Conservation (phyloP, 2,329 filamentous ascomycete species). For the Apiospora pterosperma region DNA sequence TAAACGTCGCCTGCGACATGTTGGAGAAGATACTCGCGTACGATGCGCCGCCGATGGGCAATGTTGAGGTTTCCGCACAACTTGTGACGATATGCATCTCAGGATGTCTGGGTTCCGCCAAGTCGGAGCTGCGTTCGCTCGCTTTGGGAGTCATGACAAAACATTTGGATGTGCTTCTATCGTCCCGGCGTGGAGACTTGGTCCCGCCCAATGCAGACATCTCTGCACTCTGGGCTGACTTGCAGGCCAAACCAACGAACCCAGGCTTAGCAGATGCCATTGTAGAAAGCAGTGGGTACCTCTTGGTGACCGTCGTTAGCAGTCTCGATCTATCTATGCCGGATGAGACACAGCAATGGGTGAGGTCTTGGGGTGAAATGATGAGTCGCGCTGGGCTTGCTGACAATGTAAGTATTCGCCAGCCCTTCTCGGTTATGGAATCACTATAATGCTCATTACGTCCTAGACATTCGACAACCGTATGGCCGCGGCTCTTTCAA, state of each 20-base stretch:
- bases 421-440: neutral
- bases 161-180: constrained; percentile 35
- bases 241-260: constrained; percentile 37
- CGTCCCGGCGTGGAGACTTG: constrained; percentile 13
- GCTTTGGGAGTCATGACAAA: constrained; percentile 45
- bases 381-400: constrained; percentile 45
- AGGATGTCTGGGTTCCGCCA: constrained; percentile 33
- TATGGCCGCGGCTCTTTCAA: constrained; percentile 54
- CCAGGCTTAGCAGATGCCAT: constrained; percentile 48
- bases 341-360: constrained; percentile 15
- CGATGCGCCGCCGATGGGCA: constrained; percentile 14
- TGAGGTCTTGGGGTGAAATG: constrained; percentile 45
- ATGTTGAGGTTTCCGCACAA: neutral
- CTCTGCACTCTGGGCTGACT: constrained; percentile 36
- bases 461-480: constrained; percentile 62
- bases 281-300: constrained; percentile 43
- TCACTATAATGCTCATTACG: neutral
- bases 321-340: constrained; percentile 9
- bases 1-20: constrained; percentile 37
- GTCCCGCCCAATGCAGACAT: constrained; percentile 33
- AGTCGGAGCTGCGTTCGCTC: constrained; percentile 42
- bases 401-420: constrained; percentile 39
- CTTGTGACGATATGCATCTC: constrained; percentile 42
- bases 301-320: constrained; percentile 33
- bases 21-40: constrained; percentile 35